A percentile compares a stretch with the other conserved stretches of the same genome.
Conservation (phyloP, 75 land plant species). For the Pseudotsuga menziesii region DNA sequence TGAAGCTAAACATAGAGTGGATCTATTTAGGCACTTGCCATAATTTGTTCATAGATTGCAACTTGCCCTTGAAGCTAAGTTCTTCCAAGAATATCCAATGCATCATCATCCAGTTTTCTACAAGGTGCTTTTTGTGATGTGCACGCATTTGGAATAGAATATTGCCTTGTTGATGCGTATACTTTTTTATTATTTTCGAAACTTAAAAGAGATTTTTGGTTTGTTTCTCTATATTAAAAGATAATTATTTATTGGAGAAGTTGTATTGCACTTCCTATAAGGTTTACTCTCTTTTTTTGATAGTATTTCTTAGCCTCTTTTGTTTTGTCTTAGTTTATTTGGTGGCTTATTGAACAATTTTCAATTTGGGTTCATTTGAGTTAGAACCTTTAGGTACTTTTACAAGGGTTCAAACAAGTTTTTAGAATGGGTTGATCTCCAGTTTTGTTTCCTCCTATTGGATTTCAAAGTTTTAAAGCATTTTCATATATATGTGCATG, state of each 20-base stretch:
- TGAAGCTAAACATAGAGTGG: slow-evolving; percentile 90
- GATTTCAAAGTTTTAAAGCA: no score
- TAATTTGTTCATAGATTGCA: slow-evolving; percentile 87
- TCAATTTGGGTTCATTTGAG: no score
- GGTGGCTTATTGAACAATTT: no score
- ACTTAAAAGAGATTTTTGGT: not conserved
- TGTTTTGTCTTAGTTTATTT: not conserved
- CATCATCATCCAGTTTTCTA: slow-evolving; percentile 87
- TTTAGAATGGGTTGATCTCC: no score
- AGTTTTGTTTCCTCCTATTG: no score
- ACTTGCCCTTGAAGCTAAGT: slow-evolving; percentile 77
- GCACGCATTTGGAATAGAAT: not conserved
- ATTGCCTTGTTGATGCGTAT: not conserved
- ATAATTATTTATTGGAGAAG: not conserved
- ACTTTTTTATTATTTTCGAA: no score
- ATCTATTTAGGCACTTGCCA: slow-evolving; percentile 91
- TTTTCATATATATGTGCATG: no score
- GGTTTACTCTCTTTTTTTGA: not conserved
- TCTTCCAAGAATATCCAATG: slow-evolving; percentile 73
- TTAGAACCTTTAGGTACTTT: no score
- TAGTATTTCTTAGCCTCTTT: not conserved
- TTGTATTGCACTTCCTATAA: not conserved
- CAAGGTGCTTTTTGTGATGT: slow-evolving; percentile 41
- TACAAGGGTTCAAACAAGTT: no score
- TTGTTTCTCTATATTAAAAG: not conserved